phyloP scores from a whole-genome alignment of 345 rosid genomes.

The Arabidopsis arenosa region DNA sequence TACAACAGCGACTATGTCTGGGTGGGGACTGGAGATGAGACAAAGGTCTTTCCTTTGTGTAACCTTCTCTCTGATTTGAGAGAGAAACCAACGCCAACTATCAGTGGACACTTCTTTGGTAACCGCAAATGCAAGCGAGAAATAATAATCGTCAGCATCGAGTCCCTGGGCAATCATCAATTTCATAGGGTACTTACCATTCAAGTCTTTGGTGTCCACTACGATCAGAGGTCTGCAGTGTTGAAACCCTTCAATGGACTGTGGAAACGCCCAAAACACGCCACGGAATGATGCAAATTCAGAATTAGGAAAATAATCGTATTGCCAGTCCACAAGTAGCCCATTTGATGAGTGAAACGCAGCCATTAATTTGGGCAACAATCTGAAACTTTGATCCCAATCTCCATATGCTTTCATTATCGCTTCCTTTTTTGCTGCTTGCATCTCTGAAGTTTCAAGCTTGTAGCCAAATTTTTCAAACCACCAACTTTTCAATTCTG shows the following conservation, averaged over 20 bases:
- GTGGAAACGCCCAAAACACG: conserved; percentile 33
- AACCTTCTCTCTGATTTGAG: conserved; percentile 17
- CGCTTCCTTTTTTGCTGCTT: not conserved
- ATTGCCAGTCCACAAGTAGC: conserved; percentile 1
- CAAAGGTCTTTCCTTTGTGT: conserved; percentile 29
- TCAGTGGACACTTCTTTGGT: not conserved
- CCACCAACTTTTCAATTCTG: conserved; percentile 5
- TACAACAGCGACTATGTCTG: conserved; percentile 12
- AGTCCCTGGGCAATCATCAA: conserved; percentile 18
- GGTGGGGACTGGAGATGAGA: conserved; percentile 25
- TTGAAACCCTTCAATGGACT: conserved; percentile 19
- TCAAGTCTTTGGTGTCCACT: not conserved
- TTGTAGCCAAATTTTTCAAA: not conserved
- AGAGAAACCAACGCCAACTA: conserved; percentile 33
- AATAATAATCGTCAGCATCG: not conserved
- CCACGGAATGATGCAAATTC: not conserved
- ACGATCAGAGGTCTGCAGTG: conserved; percentile 25
- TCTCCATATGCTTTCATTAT: not conserved
- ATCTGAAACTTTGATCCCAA: conserved; percentile 3
- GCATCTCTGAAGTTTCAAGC: not conserved
- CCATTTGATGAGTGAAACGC: not conserved
- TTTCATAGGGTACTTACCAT: not conserved
- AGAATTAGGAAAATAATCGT: conserved; percentile 4
- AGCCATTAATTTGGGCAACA: conserved; percentile 23
- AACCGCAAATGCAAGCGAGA: conserved; percentile 21